These are phyloP conservation scores for Camellia oleifera DNA, from an alignment of 179 eudicot genomes.

Conservation along the genomic window DNA sequence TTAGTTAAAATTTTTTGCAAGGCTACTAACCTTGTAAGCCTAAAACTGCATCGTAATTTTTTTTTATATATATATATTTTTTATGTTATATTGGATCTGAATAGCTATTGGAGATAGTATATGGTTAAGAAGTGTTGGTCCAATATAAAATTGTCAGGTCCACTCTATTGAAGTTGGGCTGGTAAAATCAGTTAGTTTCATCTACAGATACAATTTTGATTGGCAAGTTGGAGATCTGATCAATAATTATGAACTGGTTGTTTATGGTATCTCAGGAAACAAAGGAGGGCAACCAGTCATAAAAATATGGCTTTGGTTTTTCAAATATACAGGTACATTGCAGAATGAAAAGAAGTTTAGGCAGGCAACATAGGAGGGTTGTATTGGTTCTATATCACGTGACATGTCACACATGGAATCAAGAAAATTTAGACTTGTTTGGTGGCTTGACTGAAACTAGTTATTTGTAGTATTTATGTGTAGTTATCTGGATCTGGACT, in stretches of 20 bases:
- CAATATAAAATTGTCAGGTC: not conserved
- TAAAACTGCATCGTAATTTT: not conserved
- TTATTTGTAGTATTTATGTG: not conserved
- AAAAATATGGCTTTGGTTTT: too few relatives aligned
- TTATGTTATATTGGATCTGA: not conserved
- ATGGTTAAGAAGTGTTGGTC: not conserved
- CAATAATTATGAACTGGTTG: not conserved
- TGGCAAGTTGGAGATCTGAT: not conserved
- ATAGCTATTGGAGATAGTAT: not conserved
- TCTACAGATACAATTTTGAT: too few relatives aligned
- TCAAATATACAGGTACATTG: too few relatives aligned
- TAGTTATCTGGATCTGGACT: not conserved
- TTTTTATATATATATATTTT: too few relatives aligned
- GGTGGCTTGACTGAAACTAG: not conserved
- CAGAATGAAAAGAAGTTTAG: too few relatives aligned
- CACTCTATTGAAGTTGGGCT: too few relatives aligned
- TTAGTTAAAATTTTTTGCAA: not conserved
- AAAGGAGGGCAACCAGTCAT: too few relatives aligned
- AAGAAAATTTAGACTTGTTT: too few relatives aligned
- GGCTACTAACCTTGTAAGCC: not conserved
- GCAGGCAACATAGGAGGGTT: too few relatives aligned
- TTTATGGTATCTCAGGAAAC: not conserved
- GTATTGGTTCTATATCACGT: too few relatives aligned
- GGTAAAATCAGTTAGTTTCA: not conserved
- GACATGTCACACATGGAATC: too few relatives aligned